Conservation (phyloP, 2,329 filamentous ascomycete genomes). For the Cladophialophora immunda region DNA sequence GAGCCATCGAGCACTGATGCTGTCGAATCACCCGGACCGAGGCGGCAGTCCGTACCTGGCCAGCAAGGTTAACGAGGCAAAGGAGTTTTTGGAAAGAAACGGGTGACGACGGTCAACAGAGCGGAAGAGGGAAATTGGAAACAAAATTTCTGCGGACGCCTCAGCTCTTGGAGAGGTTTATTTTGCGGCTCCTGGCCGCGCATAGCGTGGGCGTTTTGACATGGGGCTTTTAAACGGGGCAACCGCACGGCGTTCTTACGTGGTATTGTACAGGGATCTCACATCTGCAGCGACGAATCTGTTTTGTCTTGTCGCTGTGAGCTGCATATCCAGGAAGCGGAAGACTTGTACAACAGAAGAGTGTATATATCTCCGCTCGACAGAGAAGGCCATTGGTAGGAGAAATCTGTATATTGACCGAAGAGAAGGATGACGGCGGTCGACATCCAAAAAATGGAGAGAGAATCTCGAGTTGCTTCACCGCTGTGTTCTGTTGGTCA, state of each 20-base stretch:
- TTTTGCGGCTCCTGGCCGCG: constrained; percentile 6
- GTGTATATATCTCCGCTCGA: neutral
- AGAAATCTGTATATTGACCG: neutral
- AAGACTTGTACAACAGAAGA: constrained; percentile 18
- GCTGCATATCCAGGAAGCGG: constrained; percentile 1
- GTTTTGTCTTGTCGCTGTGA: neutral
- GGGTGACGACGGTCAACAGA: constrained; percentile 10
- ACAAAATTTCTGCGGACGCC: neutral
- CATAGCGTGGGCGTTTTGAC: constrained; percentile 33
- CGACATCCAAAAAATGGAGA: no score
- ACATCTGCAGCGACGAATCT: constrained; percentile 1
- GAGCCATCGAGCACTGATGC: constrained; percentile 93
- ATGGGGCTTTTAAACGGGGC: neutral
- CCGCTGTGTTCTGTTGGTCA: no score
- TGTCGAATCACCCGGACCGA: constrained; percentile 96
- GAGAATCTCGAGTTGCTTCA: no score
- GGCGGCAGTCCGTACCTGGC: constrained; percentile 96
- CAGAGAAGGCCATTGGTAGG: neutral
- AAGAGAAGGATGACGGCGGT: no score
- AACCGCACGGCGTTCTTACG: neutral
- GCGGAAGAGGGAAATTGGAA: neutral
- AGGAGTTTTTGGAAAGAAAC: constrained; percentile 89
- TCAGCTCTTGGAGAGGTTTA: no score
- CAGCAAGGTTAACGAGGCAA: constrained; percentile 98
- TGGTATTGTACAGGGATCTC: neutral